Evolutionary conservation across 441 rosid species (phyloP).

Genomic region (Erodium trifolium): DNA sequence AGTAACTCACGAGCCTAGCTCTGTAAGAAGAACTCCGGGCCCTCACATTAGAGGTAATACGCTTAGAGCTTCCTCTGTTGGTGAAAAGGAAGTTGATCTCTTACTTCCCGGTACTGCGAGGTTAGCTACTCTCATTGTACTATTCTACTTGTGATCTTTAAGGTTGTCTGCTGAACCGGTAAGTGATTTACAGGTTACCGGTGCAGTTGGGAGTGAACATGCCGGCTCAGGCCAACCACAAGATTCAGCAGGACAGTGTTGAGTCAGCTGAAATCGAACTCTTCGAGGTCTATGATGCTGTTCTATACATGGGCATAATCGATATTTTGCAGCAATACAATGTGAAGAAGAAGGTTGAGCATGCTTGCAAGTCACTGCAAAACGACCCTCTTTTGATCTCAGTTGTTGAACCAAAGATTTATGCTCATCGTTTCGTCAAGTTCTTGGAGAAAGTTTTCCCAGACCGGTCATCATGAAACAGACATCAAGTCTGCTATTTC

Average conservation of each 20-base stretch:
- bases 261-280: conserved; percentile 52
- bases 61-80: conserved; percentile 65
- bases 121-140: conserved; percentile 24
- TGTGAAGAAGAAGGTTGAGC: conserved; percentile 61
- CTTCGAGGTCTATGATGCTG: conserved; percentile 77
- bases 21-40: conserved; percentile 68
- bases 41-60: conserved; percentile 90
- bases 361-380: conserved; percentile 55
- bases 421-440: conserved; percentile 59
- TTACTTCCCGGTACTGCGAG: conserved; percentile 89
- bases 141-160: background rate
- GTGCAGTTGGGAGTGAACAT: conserved; percentile 96
- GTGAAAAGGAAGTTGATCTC: conserved; percentile 90
- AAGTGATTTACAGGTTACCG: conserved; percentile 43
- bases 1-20: conserved; percentile 77
- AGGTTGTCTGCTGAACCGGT: background rate
- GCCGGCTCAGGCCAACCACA: conserved; percentile 32
- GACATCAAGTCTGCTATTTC: background rate
- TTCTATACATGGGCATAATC: conserved; percentile 90
- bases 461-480: background rate
- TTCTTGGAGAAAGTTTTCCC: conserved; percentile 72
- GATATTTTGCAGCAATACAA: conserved; percentile 84
- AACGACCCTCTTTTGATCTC: conserved; percentile 60
- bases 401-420: conserved; percentile 59
- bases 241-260: conserved; percentile 34